These are phyloP conservation scores for Talaromyces nanjingensis DNA, from an alignment of 495 filamentous ascomycete species.

Conservation along the genomic window DNA sequence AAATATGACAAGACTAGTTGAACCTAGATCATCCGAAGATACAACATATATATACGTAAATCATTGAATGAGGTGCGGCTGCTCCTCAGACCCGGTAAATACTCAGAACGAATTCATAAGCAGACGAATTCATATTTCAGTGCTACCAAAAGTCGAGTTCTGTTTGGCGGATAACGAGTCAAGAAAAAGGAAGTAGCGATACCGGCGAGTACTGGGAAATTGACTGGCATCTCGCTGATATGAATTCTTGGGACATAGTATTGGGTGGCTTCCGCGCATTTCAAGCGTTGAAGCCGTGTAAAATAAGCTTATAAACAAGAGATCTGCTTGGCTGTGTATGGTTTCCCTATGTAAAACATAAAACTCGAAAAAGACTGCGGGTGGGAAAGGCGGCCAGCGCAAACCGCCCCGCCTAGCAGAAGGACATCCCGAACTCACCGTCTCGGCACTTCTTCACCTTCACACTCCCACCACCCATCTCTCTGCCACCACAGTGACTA, in stretches of 20 bases:
- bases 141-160: neutral
- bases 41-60: too few relatives aligned
- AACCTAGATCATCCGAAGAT: too few relatives aligned
- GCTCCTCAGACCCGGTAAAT: too few relatives aligned
- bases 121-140: too few relatives aligned
- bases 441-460: constrained; percentile 13
- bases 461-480: constrained; percentile 27
- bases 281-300: neutral
- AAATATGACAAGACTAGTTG: too few relatives aligned
- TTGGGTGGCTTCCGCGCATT: too few relatives aligned
- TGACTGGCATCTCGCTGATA: neutral
- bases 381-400: neutral
- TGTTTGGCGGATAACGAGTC: neutral
- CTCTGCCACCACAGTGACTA: constrained; percentile 6
- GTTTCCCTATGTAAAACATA: too few relatives aligned
- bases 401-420: neutral
- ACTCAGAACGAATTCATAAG: too few relatives aligned
- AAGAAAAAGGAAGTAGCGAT: neutral
- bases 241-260: neutral
- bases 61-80: too few relatives aligned
- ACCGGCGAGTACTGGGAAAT: neutral
- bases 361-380: neutral
- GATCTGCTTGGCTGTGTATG: too few relatives aligned
- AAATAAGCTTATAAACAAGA: neutral
- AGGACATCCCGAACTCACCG: constrained; percentile 4